Conservation (phyloP, 2,329 filamentous ascomycete species). For the Fusarium guadeloupense region DNA sequence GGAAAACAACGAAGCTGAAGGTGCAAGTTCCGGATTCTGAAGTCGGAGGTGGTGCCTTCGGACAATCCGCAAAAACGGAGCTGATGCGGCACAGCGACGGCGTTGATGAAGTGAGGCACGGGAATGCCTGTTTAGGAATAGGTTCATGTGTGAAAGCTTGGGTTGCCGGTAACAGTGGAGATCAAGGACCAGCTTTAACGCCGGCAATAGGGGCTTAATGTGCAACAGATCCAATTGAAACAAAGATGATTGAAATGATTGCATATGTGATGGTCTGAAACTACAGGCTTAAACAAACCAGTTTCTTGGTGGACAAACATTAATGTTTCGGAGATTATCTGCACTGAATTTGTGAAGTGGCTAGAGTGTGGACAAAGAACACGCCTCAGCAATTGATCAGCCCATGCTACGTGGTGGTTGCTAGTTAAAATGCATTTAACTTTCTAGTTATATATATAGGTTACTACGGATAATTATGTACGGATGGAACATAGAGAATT, state of each 20-base stretch:
- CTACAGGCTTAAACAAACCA: too few relatives aligned
- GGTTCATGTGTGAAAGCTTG: neutral
- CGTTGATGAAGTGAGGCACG: neutral
- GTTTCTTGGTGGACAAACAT: too few relatives aligned
- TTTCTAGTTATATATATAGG: too few relatives aligned
- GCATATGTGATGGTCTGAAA: too few relatives aligned
- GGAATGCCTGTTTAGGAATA: constrained; percentile 11
- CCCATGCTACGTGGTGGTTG: too few relatives aligned
- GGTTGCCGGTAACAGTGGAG: neutral
- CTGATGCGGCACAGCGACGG: constrained; percentile 2
- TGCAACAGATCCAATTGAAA: neutral
- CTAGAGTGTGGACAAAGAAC: too few relatives aligned
- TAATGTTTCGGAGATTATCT: too few relatives aligned
- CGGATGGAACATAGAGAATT: too few relatives aligned
- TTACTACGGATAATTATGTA: too few relatives aligned
- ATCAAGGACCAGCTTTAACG: neutral
- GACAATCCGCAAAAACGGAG: constrained; percentile 2
- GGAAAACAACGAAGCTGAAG: neutral
- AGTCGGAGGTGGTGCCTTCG: constrained; percentile 15
- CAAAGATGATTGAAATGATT: neutral
- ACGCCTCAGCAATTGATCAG: too few relatives aligned
- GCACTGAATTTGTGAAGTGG: too few relatives aligned
- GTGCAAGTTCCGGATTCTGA: constrained; percentile 2
- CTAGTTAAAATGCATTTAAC: too few relatives aligned
- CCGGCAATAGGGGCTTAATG: neutral